These are phyloP conservation scores for Aeschynomene evenia DNA, from an alignment of 306 rosid species.

Conservation along the genomic window DNA sequence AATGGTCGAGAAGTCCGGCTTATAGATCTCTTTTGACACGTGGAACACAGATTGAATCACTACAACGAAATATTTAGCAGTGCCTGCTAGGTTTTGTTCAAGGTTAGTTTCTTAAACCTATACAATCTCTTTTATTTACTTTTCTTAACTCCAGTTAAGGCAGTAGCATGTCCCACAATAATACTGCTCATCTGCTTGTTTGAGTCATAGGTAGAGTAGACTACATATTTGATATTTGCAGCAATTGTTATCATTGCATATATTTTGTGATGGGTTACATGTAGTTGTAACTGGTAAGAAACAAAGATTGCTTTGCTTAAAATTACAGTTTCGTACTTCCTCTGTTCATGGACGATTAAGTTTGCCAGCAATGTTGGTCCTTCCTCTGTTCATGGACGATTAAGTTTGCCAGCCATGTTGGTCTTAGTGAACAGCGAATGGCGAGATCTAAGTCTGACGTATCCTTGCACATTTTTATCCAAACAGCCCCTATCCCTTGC, in stretches of 20 bases:
- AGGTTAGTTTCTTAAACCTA: conserved; percentile 32
- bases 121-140: neutral
- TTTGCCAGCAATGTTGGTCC: neutral
- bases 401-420: neutral
- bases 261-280: neutral
- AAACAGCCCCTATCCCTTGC: no score
- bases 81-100: conserved; percentile 10
- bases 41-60: conserved; percentile 41
- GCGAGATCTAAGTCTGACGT: neutral
- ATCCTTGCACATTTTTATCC: neutral
- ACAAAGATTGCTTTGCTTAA: neutral
- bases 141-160: conserved; percentile 12
- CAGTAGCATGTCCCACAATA: neutral
- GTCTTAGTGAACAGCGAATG: conserved; percentile 16
- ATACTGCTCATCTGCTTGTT: neutral
- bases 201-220: neutral
- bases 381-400: neutral
- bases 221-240: neutral
- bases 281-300: neutral
- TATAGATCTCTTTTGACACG: conserved; percentile 63
- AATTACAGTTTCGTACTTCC: neutral
- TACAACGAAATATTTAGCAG: conserved; percentile 38
- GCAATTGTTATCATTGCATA: conserved; percentile 3
- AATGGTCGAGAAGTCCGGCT: conserved; percentile 81
- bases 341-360: neutral